Evolutionary conservation across 1,284 basidiomycete genomes (phyloP).

Genomic region (Tilletia horrida): DNA sequence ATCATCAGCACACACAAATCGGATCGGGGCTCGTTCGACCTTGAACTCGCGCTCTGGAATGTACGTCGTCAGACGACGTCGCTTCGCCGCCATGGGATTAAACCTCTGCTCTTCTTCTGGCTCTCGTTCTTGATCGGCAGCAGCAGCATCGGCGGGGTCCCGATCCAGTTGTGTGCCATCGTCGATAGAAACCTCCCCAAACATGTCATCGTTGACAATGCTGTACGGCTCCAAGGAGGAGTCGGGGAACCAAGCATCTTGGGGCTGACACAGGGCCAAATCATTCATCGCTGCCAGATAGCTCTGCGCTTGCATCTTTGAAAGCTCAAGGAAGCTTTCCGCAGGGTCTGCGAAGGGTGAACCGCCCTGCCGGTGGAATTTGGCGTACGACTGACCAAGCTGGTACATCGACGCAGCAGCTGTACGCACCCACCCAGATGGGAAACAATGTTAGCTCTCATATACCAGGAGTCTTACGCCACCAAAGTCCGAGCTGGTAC

Average conservation of each 20-base stretch:
- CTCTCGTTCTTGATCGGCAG: not conserved
- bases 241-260: constrained; percentile 75
- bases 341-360: not conserved
- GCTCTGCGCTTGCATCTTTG: constrained; percentile 71
- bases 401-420: constrained; percentile 92
- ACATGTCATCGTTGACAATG: too few relatives aligned
- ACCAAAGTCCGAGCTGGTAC: not conserved
- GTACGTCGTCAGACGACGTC: constrained; percentile 66
- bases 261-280: constrained; percentile 73
- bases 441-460: constrained; percentile 5
- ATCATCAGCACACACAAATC: constrained; percentile 75
- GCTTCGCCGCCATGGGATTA: constrained; percentile 4
- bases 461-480: too few relatives aligned
- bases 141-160: not conserved
- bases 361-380: constrained; percentile 21
- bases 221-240: not conserved
- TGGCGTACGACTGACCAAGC: constrained; percentile 73
- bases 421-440: constrained; percentile 55
- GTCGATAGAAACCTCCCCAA: too few relatives aligned
- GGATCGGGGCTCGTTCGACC: constrained; percentile 63
- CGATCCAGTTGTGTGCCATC: too few relatives aligned
- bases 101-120: too few relatives aligned
- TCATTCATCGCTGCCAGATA: constrained; percentile 86
- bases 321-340: constrained; percentile 57
- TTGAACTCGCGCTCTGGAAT: constrained; percentile 68